Percentiles rank a stretch among this genome's conserved stretches.
Evolutionary conservation across 139 green algal species (phyloP).

Genomic region (Picochlorum sp.): DNA sequence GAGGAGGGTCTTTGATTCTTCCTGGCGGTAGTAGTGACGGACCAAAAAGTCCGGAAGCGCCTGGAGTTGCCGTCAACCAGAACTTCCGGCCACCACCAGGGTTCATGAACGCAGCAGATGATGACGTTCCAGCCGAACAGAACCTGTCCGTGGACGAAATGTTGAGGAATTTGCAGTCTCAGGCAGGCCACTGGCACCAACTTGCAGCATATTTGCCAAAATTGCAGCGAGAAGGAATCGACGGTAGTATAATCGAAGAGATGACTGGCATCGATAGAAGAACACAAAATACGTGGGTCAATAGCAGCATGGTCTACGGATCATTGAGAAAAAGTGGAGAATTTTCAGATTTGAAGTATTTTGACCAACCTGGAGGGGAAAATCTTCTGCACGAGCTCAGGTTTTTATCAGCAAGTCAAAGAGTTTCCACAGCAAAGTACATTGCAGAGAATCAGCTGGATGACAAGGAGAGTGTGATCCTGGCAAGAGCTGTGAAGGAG

Average conservation of each 20-base stretch:
- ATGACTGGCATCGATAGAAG: slow-evolving; percentile 55
- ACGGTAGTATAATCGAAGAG: slow-evolving; percentile 43
- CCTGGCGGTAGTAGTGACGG: neutral
- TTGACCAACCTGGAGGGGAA: slow-evolving; percentile 37
- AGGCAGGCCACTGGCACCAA: slow-evolving; percentile 54
- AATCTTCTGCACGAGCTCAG: slow-evolving; percentile 59
- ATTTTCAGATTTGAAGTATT: slow-evolving; percentile 32
- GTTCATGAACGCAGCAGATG: slow-evolving; percentile 57
- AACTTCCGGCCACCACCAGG: slow-evolving; percentile 59
- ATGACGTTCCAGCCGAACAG: neutral
- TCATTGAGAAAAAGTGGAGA: slow-evolving; percentile 3
- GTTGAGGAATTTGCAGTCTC: slow-evolving; percentile 36
- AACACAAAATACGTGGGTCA: slow-evolving; percentile 54
- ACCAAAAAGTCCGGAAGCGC: neutral
- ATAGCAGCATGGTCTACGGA: slow-evolving; percentile 13
- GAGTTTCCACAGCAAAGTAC: slow-evolving; percentile 20
- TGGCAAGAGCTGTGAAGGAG: slow-evolving; percentile 71
- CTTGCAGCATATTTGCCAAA: slow-evolving; percentile 56
- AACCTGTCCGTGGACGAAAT: slow-evolving; percentile 26
- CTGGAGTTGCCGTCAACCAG: slow-evolving; percentile 8
- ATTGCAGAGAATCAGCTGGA: slow-evolving; percentile 36
- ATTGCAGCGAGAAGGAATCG: slow-evolving; percentile 45
- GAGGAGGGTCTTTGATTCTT: neutral
- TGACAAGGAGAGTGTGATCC: slow-evolving; percentile 9
- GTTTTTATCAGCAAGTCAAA: slow-evolving; percentile 37